Conservation (phyloP, 148 eudicot species). For the Camellia lanceoleosa region DNA sequence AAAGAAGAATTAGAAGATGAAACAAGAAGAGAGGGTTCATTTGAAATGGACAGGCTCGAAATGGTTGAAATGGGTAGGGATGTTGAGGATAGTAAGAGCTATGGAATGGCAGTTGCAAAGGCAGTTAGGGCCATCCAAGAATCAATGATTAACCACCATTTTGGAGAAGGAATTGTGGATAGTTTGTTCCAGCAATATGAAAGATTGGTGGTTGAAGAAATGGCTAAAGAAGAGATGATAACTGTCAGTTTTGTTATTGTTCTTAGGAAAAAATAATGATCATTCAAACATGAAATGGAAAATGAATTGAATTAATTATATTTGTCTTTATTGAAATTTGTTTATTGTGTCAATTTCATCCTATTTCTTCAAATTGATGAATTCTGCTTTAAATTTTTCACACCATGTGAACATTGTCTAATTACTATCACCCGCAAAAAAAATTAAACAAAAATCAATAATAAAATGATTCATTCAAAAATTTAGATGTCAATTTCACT, state of each 20-base stretch:
- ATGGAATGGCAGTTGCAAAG: slow-evolving; percentile 59
- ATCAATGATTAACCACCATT: slow-evolving; percentile 67
- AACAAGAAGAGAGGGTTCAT: slow-evolving; percentile 65
- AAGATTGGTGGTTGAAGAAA: slow-evolving; percentile 55
- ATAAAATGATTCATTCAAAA: no score
- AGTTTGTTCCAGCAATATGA: slow-evolving; percentile 57
- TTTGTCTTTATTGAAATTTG: no score
- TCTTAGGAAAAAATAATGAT: slow-evolving; percentile 40
- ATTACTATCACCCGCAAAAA: no score
- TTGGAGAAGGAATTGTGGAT: slow-evolving; percentile 69
- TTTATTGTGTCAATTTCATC: no score
- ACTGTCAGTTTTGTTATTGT: slow-evolving; percentile 46
- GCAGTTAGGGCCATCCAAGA: slow-evolving; percentile 84
- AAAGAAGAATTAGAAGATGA: slow-evolving; percentile 64
- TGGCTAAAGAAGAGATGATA: slow-evolving; percentile 51
- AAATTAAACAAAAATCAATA: no score
- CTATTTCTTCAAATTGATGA: no score
- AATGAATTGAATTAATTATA: no score
- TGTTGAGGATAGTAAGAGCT: slow-evolving; percentile 24
- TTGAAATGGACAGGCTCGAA: slow-evolving; percentile 46
- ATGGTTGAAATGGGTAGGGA: slow-evolving; percentile 52
- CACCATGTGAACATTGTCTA: no score
- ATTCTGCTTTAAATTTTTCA: no score
- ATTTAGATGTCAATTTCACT: no score
- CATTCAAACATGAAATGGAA: no score